phyloP scores from a whole-genome alignment of 2,329 filamentous ascomycete species.

The Colletotrichum brevisporum region DNA sequence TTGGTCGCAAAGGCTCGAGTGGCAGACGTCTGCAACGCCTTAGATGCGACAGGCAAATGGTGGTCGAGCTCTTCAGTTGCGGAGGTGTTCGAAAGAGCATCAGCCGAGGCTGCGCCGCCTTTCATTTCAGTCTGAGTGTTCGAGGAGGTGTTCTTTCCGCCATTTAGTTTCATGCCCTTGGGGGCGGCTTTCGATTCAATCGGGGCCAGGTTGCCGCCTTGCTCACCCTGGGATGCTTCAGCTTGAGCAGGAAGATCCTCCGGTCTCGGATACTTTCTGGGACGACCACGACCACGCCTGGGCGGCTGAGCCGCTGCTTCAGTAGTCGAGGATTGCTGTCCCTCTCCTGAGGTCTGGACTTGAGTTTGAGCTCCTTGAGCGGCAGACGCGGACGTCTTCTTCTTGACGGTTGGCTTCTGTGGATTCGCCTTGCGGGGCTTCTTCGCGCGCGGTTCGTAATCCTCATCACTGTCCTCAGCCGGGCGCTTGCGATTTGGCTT shows the following conservation, averaged over 20 bases:
- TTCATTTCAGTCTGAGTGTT: no score
- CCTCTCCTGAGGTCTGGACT: background rate
- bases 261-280: conserved; percentile 28
- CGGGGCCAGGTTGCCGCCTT: no score
- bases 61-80: background rate
- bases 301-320: background rate
- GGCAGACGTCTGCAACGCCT: background rate
- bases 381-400: background rate
- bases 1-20: no score
- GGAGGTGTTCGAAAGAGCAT: background rate
- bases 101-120: background rate
- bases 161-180: no score
- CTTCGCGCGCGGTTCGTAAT: conserved; percentile 22
- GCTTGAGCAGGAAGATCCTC: background rate
- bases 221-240: no score
- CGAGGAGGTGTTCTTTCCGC: no score
- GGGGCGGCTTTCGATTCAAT: no score
- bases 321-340: background rate
- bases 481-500: conserved; percentile 1
- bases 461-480: conserved; percentile 21
- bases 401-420: conserved; percentile 8
- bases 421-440: conserved; percentile 8
- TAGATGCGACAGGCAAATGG: background rate
- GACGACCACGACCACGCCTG: conserved; percentile 34
- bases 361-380: background rate